Evolutionary conservation across 176 grass and related monocot species (phyloP), one percentile per base, ranked within the genome.

Genomic region (Juncus effusus): DNA sequence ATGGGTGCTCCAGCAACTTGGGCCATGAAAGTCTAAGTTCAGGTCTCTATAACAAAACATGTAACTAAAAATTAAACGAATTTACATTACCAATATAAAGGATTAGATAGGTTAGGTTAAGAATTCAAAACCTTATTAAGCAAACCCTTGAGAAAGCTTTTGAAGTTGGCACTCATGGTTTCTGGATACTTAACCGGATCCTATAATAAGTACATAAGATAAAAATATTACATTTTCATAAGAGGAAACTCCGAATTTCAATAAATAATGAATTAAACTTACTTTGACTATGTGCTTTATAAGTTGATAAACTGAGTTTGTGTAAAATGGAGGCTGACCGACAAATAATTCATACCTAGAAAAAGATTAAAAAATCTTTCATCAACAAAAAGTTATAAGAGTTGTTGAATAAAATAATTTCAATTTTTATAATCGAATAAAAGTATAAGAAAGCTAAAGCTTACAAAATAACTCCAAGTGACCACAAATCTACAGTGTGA

Each of bases 171-270:
- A 53, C 74, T 96, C 92, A 96, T 96, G 36, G 84, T 91, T 64
- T 96, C 92, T 60, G 92, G 92, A 88, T 91, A 96, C 78, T 91
- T 96, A 12, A 96, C 92, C 76, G 87, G 87, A 86, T 96, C 92
- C 92, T 96, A 60, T 8, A 40, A 66, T 13, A 61, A 60, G 13
- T 3, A 16, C 60, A 3, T 70, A 14, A 77, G 42, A 66, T 13
- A 37, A 39, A 69, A 52, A 53, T 13, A 5, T 10, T 16, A 52
- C 1, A 40, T 62, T 16, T 41, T 13, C 6, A 37, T 74, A 68
- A 59, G 10, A 7, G 2, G 40, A 59, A 44, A n/a, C 16, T 2
- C 7, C 82, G 40, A 16, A 56, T 69, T 57, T 62, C 16, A 54
- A 61, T 80, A 77, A 57, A 76, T 36, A 12, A 59, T 78, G 58